phyloP scores from a whole-genome alignment of 345 rosid genomes.

The Dipteronia sinensis region DNA sequence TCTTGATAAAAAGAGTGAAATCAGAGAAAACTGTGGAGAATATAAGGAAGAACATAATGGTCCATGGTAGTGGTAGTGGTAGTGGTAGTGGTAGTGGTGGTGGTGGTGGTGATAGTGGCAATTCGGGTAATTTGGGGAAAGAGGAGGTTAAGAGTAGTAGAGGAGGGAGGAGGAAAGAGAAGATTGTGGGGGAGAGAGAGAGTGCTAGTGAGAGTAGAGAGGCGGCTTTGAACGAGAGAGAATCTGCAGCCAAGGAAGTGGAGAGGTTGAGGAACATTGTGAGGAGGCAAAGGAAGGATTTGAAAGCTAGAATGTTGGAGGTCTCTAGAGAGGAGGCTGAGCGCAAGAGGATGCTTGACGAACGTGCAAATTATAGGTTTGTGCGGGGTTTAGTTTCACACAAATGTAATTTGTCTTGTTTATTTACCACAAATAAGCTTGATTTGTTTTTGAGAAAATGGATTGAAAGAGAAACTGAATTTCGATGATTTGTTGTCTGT shows the following conservation, averaged over 20 bases:
- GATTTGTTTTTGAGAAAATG: not conserved
- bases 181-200: conserved; percentile 34
- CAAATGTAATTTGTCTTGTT: not conserved
- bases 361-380: conserved; percentile 83
- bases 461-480: too few species aligned
- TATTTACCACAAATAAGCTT: not conserved
- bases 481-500: not conserved
- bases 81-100: conserved; percentile 33
- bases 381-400: not conserved
- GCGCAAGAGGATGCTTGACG: conserved; percentile 91
- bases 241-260: conserved; percentile 69
- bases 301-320: conserved; percentile 87
- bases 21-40: conserved; percentile 85
- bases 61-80: conserved; percentile 56
- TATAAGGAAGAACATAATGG: conserved; percentile 71
- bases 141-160: conserved; percentile 54
- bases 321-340: conserved; percentile 92
- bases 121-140: conserved; percentile 43
- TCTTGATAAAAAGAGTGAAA: conserved; percentile 67
- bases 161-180: conserved; percentile 59
- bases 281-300: conserved; percentile 82
- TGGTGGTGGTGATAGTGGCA: conserved; percentile 31
- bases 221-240: conserved; percentile 70
- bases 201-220: conserved; percentile 59
- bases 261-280: conserved; percentile 78